Base-by-base conservation (phyloP, 169 alveolate species). In the Theileria annulata region DNA sequence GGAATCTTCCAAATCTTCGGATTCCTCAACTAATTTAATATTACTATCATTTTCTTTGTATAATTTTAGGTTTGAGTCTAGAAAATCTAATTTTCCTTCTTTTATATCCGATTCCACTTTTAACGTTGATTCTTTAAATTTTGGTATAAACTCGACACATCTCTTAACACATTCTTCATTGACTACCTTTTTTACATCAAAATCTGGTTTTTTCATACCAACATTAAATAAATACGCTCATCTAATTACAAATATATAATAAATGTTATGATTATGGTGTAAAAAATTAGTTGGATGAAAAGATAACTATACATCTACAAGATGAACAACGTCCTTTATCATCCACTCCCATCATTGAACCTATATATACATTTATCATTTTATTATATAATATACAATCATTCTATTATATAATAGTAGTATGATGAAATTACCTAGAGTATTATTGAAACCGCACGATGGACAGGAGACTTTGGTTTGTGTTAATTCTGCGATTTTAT, bases 271-370 rank as follows among this genome's bases (percentile, higher is more conserved):
- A 10, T 3, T 54, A 21, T 17, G 3, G 27, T 5, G 30, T 54
- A 17, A 54, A 54, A 54, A 17, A 54, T 21, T 31, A 67, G 33
- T 42, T 19, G 25, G 48, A 51, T 9, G 79, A 71, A 47, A 35
- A 47, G 56, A 76, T 67, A 2, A 76, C 25, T 2, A 77, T 60
- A 15, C 85, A 72, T 12, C 74, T 9, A 31, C 88, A 82, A 1
- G 85, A 67, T 13, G 75, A 37, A 63, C 88, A 82, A 47, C 71
- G 59, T 2, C 88, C 88, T 27, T 66, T 49, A 60, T 42, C 25
- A 42, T 35, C 69, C 64, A 31, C 80, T 17, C 88, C 71, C 67
- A 82, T 47, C 54, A 82, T 49, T 1, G 84, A 70, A 19, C 85
- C 88, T 82, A 59, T 1, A 28, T 10, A n/a, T n/a, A n/a, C n/a